These are phyloP conservation scores for Cyclanthera cordifolia DNA, from an alignment of 306 rosid species.

Conservation along the genomic window DNA sequence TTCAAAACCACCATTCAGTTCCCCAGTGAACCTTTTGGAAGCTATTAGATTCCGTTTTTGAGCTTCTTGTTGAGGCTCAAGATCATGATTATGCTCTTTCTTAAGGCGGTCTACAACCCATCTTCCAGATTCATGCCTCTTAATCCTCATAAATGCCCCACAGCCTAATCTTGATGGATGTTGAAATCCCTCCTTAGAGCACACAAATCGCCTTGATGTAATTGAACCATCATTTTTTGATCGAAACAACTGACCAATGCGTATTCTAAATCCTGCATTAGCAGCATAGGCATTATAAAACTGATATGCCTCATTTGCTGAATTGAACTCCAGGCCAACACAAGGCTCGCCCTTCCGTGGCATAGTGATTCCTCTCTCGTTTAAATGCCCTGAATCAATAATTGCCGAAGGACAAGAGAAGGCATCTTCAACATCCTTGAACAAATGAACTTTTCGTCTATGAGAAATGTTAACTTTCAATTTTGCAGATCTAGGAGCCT, in stretches of 20 bases:
- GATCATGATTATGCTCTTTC: constrained; percentile 76
- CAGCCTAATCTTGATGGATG: constrained; percentile 96
- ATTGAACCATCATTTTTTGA: constrained; percentile 72
- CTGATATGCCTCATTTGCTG: constrained; percentile 79
- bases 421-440: constrained; percentile 30
- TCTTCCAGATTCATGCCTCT: constrained; percentile 67
- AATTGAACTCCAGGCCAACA: constrained; percentile 66
- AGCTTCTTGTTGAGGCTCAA: constrained; percentile 35
- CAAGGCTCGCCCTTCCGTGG: constrained; percentile 43
- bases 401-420: constrained; percentile 43
- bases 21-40: constrained; percentile 51
- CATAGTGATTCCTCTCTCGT: constrained; percentile 38
- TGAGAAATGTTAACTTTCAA: constrained; percentile 27
- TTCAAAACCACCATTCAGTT: constrained; percentile 44
- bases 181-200: constrained; percentile 92
- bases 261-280: constrained; percentile 55
- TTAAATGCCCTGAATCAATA: constrained; percentile 48
- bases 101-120: constrained; percentile 85
- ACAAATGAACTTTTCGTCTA: constrained; percentile 44
- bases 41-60: constrained; percentile 29
- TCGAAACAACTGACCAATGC: constrained; percentile 88
- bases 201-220: constrained; percentile 84
- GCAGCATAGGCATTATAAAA: constrained; percentile 72
- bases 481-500: constrained; percentile 23
- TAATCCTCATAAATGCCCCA: constrained; percentile 81